Evolutionary conservation across 495 filamentous ascomycete genomes (phyloP).

Genomic region (Xanthoparmelia taractica): DNA sequence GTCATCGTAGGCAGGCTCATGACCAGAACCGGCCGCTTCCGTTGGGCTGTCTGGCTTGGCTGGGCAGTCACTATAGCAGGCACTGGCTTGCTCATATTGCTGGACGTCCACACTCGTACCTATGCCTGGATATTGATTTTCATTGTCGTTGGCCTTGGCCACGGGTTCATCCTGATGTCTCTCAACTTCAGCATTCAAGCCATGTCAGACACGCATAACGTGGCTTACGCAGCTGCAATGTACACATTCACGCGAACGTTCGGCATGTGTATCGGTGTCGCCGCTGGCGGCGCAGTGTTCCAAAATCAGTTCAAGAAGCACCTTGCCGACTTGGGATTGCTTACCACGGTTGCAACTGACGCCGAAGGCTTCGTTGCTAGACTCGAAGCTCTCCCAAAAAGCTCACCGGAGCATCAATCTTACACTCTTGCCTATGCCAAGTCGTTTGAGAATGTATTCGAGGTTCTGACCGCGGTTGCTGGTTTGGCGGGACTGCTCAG

Average conservation of each 20-base stretch:
- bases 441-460: neutral
- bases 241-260: conserved; percentile 53
- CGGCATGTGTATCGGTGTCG: conserved; percentile 58
- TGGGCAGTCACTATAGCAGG: conserved; percentile 43
- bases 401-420: neutral
- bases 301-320: conserved; percentile 36
- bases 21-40: conserved; percentile 41
- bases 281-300: conserved; percentile 52
- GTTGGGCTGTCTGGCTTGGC: conserved; percentile 48
- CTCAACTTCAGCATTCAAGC: conserved; percentile 49
- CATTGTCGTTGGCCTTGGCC: conserved; percentile 44
- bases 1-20: conserved; percentile 43
- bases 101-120: conserved; percentile 37
- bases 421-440: neutral
- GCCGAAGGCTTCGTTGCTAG: conserved; percentile 2
- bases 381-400: neutral
- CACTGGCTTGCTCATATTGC: conserved; percentile 39
- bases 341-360: neutral
- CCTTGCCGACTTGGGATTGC: neutral
- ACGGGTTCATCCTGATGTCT: conserved; percentile 45
- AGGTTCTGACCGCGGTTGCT: neutral
- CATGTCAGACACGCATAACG: conserved; percentile 37
- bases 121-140: conserved; percentile 47
- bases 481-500: neutral
- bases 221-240: conserved; percentile 47